phyloP scores from a whole-genome alignment of 306 rosid genomes.

The Ziziphus jujuba region DNA sequence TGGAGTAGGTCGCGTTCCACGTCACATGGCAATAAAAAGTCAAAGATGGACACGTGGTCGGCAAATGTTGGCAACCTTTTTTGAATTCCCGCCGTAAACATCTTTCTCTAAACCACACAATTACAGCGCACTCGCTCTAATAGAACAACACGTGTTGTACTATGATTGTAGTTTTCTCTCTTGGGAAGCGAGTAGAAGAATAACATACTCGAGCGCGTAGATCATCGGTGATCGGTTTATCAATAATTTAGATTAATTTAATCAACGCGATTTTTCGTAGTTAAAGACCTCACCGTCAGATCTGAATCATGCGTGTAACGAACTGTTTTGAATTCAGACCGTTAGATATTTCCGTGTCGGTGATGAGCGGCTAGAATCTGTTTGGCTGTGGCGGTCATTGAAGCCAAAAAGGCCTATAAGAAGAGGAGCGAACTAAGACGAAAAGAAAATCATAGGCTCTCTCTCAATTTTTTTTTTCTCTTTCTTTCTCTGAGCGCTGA shows the following conservation, averaged over 20 bases:
- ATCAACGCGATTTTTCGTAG: neutral
- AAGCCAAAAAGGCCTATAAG: slow-evolving; percentile 47
- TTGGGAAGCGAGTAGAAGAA: fast-evolving
- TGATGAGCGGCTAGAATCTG: slow-evolving; percentile 36
- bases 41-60: slow-evolving; percentile 27
- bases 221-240: fast-evolving
- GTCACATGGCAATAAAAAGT: slow-evolving; percentile 19
- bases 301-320: slow-evolving; percentile 27
- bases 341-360: slow-evolving; percentile 24
- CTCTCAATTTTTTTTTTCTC: slow-evolving; percentile 8
- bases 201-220: neutral
- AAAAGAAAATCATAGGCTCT: slow-evolving; percentile 17
- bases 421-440: slow-evolving; percentile 28
- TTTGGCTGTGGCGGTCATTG: slow-evolving; percentile 20
- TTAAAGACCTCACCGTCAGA: slow-evolving; percentile 31
- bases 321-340: slow-evolving; percentile 9
- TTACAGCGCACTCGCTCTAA: neutral
- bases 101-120: neutral
- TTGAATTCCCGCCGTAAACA: neutral
- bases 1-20: slow-evolving; percentile 7
- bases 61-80: slow-evolving; percentile 3
- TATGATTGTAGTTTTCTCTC: no score
- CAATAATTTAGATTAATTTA: slow-evolving; percentile 1
- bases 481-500: slow-evolving; percentile 33
- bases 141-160: neutral